Base-by-base conservation (phyloP, 192 early-diverging fungal species). In the Coemansia sp. region DNA sequence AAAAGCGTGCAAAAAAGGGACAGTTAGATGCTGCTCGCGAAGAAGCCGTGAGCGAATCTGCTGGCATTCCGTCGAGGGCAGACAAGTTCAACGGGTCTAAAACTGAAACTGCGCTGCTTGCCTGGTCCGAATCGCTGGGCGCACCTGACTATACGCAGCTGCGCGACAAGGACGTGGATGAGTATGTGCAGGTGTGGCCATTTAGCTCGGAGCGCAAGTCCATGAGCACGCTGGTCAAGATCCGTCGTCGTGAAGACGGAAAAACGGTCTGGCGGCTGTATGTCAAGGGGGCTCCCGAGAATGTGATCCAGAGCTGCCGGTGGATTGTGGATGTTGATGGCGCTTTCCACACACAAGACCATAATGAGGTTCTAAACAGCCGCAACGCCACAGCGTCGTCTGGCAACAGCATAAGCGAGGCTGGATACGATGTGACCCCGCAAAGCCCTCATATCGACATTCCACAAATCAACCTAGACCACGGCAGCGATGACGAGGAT, bases 221-320 rank as follows among this genome's bases (percentile, higher is more conserved):
- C 8, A 98, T 98, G 96, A 86, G 87, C 19, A 91, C 92, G 5
- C 72, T 96, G 7, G 80, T 94, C 52, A 78, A 82, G 37, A 66
- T 87, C 28, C 68, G 72, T 23, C 78, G 78, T 19, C 68, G 72
- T 20, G 75, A 77, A 37, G 71, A 78, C 14, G 57, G 65, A 0
- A 79, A 86, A 67, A 53, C 61, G 14, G 77, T 80, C 19, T 88
- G 84, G 55, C 88, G 89, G 15, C 70, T 96, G 44, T 91, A 88
- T 64, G 87, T 93, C 61, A 99, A 99, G 80, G 97, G 97, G 37
- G 97, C 97, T 1, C 87, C 90, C 6, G 92, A 96, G 70, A 82
- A 94, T 39, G 76, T 98, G 9, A 70, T 98, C 33, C 68, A 77
- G 46, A 70, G 80, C 50, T 90, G 88, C 63, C 58, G 62, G 20